phyloP scores from a whole-genome alignment of 176 grass and related monocot genomes.

The Ampelocalamus luodianensis region DNA sequence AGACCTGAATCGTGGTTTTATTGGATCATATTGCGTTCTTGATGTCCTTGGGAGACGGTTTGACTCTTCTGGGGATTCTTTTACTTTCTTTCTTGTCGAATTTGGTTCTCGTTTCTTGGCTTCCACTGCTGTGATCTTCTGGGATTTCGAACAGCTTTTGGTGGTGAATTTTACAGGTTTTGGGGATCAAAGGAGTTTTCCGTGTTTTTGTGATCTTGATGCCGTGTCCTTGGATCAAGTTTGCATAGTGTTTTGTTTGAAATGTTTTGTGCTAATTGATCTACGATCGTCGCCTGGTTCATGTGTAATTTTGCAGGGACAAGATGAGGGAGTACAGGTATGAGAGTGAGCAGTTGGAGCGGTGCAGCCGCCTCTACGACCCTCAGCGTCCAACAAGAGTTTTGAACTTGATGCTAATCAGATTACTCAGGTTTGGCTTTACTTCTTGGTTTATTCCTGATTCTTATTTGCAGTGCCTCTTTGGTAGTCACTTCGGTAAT shows the following conservation, averaged over 20 bases:
- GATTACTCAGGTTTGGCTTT: conserved; percentile 61
- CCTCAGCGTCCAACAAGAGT: conserved; percentile 51
- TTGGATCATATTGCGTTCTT: neutral
- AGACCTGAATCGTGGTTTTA: conserved; percentile 5
- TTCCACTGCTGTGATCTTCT: neutral
- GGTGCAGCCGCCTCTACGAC: conserved; percentile 59
- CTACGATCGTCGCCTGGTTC: conserved; percentile 14
- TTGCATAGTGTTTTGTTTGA: neutral
- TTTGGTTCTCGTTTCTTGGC: neutral
- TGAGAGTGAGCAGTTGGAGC: conserved; percentile 65
- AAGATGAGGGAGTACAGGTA: conserved; percentile 61
- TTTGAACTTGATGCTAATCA: conserved; percentile 62
- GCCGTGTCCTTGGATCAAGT: neutral
- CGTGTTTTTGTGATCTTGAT: neutral
- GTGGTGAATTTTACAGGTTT: neutral
- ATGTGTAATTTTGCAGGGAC: conserved; percentile 55
- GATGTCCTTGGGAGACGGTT: neutral
- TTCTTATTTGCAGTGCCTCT: conserved; percentile 7
- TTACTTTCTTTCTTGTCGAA: neutral
- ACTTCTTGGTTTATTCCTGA: neutral
- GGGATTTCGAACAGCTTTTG: conserved; percentile 4
- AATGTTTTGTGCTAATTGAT: neutral
- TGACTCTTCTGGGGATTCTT: neutral
- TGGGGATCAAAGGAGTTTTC: neutral
- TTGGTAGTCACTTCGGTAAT: conserved; percentile 31